These are phyloP conservation scores for Lolium multiflorum DNA, from an alignment of 176 grass and related monocot species.

Conservation along the genomic window DNA sequence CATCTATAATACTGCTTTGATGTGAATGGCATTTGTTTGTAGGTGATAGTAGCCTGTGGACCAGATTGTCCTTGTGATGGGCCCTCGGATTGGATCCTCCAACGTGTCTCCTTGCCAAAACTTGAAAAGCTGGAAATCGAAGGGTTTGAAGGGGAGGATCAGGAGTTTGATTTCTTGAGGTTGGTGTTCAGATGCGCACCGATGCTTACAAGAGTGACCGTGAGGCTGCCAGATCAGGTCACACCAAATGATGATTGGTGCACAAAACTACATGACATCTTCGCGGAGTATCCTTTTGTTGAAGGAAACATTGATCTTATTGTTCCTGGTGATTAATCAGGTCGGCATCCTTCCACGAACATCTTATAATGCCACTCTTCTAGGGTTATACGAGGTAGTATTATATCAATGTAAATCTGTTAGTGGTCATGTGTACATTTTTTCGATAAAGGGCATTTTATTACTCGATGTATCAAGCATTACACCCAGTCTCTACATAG, in stretches of 20 bases:
- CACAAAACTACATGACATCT: neutral
- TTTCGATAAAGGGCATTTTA: too few species aligned
- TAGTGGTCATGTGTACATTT: neutral
- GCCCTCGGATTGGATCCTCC: neutral
- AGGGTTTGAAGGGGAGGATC: neutral
- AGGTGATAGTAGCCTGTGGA: neutral
- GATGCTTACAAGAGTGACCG: neutral
- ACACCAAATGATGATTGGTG: neutral
- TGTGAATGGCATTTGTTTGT: neutral
- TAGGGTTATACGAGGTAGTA: neutral
- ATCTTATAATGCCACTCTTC: neutral
- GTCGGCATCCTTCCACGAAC: neutral
- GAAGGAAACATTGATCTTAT: neutral
- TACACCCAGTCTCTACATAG: too few species aligned
- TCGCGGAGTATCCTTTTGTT: neutral
- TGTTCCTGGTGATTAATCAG: neutral
- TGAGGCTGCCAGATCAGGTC: neutral
- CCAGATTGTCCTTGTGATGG: neutral
- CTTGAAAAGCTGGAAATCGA: neutral
- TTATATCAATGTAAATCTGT: too few species aligned
- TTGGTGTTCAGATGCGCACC: neutral
- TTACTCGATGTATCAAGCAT: too few species aligned
- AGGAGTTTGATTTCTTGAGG: neutral
- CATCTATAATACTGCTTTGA: neutral
- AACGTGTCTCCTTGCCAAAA: neutral